Base-by-base conservation (phyloP, 768 basidiomycete genomes). In the Termitomyces sp. region DNA sequence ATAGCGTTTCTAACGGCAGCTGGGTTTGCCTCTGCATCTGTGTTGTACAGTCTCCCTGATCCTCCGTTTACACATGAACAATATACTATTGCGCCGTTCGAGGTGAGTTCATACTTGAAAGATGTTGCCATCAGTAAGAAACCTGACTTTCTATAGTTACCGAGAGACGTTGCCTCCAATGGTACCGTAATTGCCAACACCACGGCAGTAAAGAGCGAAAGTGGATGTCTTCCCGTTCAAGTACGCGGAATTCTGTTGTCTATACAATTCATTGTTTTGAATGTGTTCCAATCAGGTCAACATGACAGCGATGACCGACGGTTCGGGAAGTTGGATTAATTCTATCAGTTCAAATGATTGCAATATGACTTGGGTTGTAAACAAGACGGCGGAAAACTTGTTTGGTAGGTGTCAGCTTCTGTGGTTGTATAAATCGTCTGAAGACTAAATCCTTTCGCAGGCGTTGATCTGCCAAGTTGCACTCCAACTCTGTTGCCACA, bases 1-100 rank as follows among this genome's bases (percentile, higher is more conserved):
- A 24, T 59, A 83, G 80, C 76, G 3, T 84, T 83, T 68, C 66
- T 82, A 40, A 76, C 79, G 39, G 83, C 82, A 8, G 79, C 83
- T 8, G 83, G 83, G 13, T 84, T 77, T 59, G 80, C 83, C 13
- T 77, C 79, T 10, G 78, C 82, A 6, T 72, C 74, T 1, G 76
- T 80, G 10, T 64, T 81, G 24, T 85, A 82, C 61, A 65, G 75
- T 54, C 68, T 84, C 4, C 68, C 68, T 0, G 67, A 75, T 30
- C 80, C 82, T 6, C 69, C 78, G 3, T 86, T 85, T 62, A 67
- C 80, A n/a, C 63, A 70, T 46, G 69, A 67, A 9, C 71, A 69
- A 3, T 84, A 80, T 60, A 79, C 81, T 0, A 72, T 84, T 26
- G 76, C 75, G 1, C 71, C 72, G 5, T 80, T 85, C 50, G 64